Base-by-base conservation (phyloP, 345 rosid species). In the Pugionium cornutum region DNA sequence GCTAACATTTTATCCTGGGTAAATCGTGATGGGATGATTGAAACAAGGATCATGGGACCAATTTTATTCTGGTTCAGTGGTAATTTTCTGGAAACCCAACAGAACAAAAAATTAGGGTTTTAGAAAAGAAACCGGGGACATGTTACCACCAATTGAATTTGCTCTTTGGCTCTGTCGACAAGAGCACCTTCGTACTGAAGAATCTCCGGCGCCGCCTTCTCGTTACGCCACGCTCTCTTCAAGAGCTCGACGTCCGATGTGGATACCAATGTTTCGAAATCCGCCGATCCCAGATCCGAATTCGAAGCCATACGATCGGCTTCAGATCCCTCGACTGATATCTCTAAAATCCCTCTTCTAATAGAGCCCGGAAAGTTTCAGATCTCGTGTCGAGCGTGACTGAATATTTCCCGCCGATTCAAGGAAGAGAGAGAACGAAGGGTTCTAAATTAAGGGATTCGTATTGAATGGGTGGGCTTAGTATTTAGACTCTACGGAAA, bases 181-280 rank as follows among this genome's bases (percentile, higher is more conserved):
- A 87, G 79, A 59, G 74, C 75, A 3, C 73, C 65, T 57, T 84
- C 83, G 67, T 73, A 86, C 28, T 58, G 86, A 60, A 90, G 96
- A 76, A 88, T 81, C 84, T 90, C 92, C 9, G 92, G 97, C 33
- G 96, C 92, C 18, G 92, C 87, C 65, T 90, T 90, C 89, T 90
- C 97, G 76, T 90, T 88, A n/a, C 91, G 87, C 96, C 92, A 88
- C 0, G 89, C 88, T 50, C 79, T 67, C 74, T 75, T 86, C 78
- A 88, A 71, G 1, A 82, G 84, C 78, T 82, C 95, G 2, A 82
- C 89, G 35, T 84, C 97, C 9, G 87, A 80, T 43, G 87, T 83
- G 3, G 88, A 84, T n/a, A 74, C 74, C 76, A 76, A 18, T 32
- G 83, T 69, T 78, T 88, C 92, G 68, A 76, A 76, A 63, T 88